phyloP scores from a whole-genome alignment of 2,329 filamentous ascomycete species.

The Paradendryphiella salina region DNA sequence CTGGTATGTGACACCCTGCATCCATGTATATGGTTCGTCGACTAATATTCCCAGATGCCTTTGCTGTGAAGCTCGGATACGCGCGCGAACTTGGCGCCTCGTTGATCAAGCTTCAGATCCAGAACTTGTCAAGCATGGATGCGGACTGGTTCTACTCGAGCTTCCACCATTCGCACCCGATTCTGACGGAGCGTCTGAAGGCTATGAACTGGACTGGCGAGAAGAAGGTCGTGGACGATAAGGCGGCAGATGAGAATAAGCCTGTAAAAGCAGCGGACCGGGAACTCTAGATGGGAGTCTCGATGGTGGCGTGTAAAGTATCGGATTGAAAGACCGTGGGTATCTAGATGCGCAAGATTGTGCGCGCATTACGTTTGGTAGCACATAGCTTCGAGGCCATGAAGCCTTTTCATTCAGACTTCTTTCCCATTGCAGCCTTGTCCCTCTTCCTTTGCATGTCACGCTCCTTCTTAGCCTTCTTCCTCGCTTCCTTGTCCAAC shows the following conservation, averaged over 20 bases:
- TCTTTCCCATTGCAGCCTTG: slow-evolving; percentile 37
- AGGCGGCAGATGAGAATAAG: slow-evolving; percentile 59
- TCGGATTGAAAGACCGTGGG: slow-evolving; percentile 1
- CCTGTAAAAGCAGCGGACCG: slow-evolving; percentile 73
- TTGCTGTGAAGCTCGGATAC: slow-evolving; percentile 84
- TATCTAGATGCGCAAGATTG: slow-evolving; percentile 2
- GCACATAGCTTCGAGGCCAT: slow-evolving; percentile 6
- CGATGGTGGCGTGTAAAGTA: neutral
- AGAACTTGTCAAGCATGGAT: slow-evolving; percentile 98
- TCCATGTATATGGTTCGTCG: slow-evolving; percentile 8
- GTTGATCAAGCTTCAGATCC: slow-evolving; percentile 95
- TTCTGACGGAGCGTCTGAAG: slow-evolving; percentile 88
- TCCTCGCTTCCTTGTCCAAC: slow-evolving; percentile 58
- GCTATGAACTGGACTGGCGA: slow-evolving; percentile 84
- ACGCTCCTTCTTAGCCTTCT: slow-evolving; percentile 60
- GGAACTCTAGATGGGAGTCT: slow-evolving; percentile 63
- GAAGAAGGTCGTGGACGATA: slow-evolving; percentile 55
- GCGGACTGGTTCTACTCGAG: slow-evolving; percentile 98
- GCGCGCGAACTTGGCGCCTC: slow-evolving; percentile 79
- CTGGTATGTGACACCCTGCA: slow-evolving; percentile 56
- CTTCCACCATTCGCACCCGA: slow-evolving; percentile 98
- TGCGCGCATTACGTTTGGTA: slow-evolving; percentile 1
- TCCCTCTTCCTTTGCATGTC: slow-evolving; percentile 50
- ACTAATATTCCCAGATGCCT: slow-evolving; percentile 63
- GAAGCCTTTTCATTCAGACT: slow-evolving; percentile 16